Evolutionary conservation across 305 asterid genomes (phyloP).

Genomic region (Stenogyne calaminthoides): DNA sequence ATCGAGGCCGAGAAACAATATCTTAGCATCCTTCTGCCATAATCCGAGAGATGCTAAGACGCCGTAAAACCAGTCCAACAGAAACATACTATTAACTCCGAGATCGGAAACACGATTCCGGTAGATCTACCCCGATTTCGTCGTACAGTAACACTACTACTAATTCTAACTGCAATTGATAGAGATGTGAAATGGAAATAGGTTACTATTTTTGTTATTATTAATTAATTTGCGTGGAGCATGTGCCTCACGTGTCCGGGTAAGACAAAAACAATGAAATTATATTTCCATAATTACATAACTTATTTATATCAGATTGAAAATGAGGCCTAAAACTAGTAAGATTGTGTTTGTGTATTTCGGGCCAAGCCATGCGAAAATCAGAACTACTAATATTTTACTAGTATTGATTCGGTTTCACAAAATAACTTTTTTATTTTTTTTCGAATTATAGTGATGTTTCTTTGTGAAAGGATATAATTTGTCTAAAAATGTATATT

Average conservation of each 20-base stretch:
- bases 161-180: neutral
- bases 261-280: too few species aligned
- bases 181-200: neutral
- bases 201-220: neutral
- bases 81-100: constrained; percentile 30
- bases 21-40: constrained; percentile 49
- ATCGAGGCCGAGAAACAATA: constrained; percentile 50
- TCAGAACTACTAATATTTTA: too few species aligned
- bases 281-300: too few species aligned
- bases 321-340: too few species aligned
- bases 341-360: too few species aligned
- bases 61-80: constrained; percentile 50
- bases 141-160: neutral
- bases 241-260: constrained; percentile 24
- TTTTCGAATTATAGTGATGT: too few species aligned
- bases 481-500: too few species aligned
- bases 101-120: constrained; percentile 20
- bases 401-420: too few species aligned
- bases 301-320: too few species aligned
- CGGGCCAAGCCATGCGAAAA: too few species aligned
- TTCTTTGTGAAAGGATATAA: too few species aligned
- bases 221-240: neutral
- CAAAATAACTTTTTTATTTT: too few species aligned
- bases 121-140: constrained; percentile 30
- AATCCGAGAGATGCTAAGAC: constrained; percentile 46